These are phyloP conservation scores for Pinus taeda DNA, from an alignment of 75 land plant species.

Conservation along the genomic window DNA sequence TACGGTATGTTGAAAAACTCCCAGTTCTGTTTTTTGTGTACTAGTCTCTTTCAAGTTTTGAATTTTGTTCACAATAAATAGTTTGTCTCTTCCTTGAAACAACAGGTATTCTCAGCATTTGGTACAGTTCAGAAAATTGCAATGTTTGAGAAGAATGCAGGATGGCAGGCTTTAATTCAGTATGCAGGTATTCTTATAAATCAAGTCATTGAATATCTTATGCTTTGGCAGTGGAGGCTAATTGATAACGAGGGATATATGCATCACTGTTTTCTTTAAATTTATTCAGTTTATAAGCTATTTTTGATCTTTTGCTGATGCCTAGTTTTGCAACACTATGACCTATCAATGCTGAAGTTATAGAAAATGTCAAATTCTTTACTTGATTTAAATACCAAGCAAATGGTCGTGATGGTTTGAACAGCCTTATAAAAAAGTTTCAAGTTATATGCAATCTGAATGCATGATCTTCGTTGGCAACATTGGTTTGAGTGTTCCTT, in stretches of 20 bases:
- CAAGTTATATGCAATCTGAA: no score
- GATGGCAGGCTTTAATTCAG: conserved; percentile 65
- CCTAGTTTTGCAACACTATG: no score
- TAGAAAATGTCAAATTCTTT: no score
- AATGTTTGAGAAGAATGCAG: conserved; percentile 75
- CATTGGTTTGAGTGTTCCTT: no score
- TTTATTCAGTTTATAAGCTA: no score
- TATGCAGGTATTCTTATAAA: conserved; percentile 50
- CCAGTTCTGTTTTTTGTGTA: neutral
- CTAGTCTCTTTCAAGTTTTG: neutral
- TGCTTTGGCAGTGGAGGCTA: neutral
- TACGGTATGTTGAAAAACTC: conserved; percentile 23
- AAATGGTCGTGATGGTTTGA: no score
- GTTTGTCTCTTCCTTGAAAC: neutral
- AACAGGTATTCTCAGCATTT: conserved; percentile 73
- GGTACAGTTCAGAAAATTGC: conserved; percentile 76
- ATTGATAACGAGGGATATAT: neutral
- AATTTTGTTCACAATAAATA: neutral
- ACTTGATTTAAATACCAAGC: no score
- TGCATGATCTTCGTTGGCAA: no score
- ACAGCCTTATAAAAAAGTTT: no score
- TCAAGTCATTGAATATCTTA: neutral
- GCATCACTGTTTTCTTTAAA: neutral
- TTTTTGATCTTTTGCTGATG: no score
- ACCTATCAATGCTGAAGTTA: no score